These are phyloP conservation scores for Musa itinerans DNA, from an alignment of 176 grass and related monocot species.

Conservation along the genomic window DNA sequence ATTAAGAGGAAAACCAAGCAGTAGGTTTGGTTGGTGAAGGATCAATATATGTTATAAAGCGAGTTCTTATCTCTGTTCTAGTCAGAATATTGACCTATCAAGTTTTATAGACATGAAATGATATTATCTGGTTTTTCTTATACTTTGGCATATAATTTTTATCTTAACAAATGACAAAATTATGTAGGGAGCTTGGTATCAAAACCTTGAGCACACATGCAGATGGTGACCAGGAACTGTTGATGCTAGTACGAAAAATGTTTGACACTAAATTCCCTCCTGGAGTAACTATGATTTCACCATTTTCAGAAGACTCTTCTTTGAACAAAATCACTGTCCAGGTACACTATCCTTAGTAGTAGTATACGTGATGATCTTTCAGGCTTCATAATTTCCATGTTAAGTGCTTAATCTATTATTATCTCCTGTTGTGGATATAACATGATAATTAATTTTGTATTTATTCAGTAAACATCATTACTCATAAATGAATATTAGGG, in stretches of 20 bases:
- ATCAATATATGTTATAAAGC: not conserved
- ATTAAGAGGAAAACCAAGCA: not conserved
- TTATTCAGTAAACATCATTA: no score
- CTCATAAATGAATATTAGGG: no score
- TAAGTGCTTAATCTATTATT: no score
- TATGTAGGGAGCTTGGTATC: constrained; percentile 77
- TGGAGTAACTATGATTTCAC: constrained; percentile 66
- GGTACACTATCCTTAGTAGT: constrained; percentile 30
- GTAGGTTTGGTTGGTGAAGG: not conserved
- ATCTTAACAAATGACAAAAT: constrained; percentile 3
- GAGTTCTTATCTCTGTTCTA: not conserved
- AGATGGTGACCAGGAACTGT: constrained; percentile 60
- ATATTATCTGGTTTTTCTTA: not conserved
- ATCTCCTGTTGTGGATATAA: no score
- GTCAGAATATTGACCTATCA: not conserved
- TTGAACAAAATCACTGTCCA: constrained; percentile 64
- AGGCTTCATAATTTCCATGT: not conserved
- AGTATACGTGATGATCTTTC: not conserved
- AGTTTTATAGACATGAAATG: not conserved
- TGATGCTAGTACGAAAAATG: constrained; percentile 59
- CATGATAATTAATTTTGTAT: no score
- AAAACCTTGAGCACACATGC: constrained; percentile 43
- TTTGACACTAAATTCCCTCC: constrained; percentile 96
- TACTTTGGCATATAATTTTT: not conserved
- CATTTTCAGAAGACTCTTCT: constrained; percentile 76